A percentile compares a stretch with the other conserved stretches of the same genome.
Conservation (phyloP, 768 basidiomycete genomes). For the Mycena floridula region DNA sequence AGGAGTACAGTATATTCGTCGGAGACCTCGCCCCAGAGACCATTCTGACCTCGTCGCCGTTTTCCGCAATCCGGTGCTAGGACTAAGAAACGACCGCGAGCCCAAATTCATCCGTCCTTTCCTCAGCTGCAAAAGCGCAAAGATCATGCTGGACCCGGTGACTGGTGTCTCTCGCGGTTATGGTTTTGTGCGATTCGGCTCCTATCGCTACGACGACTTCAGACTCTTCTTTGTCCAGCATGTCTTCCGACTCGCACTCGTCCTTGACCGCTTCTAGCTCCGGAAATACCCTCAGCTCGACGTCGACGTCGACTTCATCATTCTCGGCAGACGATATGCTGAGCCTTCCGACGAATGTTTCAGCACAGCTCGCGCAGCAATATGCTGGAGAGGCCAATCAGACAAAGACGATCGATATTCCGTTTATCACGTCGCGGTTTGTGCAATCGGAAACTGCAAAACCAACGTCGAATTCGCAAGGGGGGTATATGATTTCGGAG, state of each 20-base stretch:
- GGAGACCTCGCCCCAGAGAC: slow-evolving; percentile 92
- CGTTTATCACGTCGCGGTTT: slow-evolving; percentile 27
- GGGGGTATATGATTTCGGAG: slow-evolving; percentile 60
- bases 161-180: slow-evolving; percentile 88
- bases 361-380: slow-evolving; percentile 44
- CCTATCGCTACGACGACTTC: slow-evolving; percentile 43
- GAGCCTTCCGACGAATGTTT: slow-evolving; percentile 36
- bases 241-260: neutral
- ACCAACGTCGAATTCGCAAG: slow-evolving; percentile 38
- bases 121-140: slow-evolving; percentile 89
- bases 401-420: slow-evolving; percentile 13
- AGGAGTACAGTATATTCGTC: slow-evolving; percentile 92
- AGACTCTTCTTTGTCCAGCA: neutral
- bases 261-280: slow-evolving; percentile 24
- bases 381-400: slow-evolving; percentile 31
- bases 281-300: slow-evolving; percentile 24
- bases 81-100: slow-evolving; percentile 78
- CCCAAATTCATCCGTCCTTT: slow-evolving; percentile 88
- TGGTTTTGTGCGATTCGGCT: slow-evolving; percentile 82
- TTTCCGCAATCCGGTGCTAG: slow-evolving; percentile 84
- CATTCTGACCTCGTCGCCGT: slow-evolving; percentile 93
- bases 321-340: slow-evolving; percentile 34
- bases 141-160: slow-evolving; percentile 89
- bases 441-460: slow-evolving; percentile 13
- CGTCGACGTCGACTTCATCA: neutral